Conservation (phyloP, 2,329 filamentous ascomycete species). For the Sporothrix luriei region DNA sequence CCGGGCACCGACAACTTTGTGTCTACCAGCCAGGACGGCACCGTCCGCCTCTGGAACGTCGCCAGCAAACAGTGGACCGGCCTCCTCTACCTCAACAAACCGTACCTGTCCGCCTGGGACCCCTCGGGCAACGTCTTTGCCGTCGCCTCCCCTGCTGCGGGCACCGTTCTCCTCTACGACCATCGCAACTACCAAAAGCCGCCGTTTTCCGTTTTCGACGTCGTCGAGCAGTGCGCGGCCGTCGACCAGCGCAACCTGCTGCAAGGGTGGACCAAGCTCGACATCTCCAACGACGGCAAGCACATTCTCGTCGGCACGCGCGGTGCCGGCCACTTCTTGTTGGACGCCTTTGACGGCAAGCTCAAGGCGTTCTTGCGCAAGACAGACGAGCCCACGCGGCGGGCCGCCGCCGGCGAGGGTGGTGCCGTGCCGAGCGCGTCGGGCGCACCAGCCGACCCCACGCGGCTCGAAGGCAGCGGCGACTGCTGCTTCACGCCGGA, state of each 20-base stretch:
- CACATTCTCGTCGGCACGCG: constrained; percentile 81
- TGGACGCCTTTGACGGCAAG: constrained; percentile 88
- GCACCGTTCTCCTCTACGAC: constrained; percentile 85
- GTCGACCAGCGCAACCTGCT: constrained; percentile 60
- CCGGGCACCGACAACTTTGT: constrained; percentile 89
- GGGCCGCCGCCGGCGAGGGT: constrained; percentile 58
- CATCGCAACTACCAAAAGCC: constrained; percentile 90
- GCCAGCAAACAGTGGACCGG: constrained; percentile 78
- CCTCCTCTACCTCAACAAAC: constrained; percentile 75
- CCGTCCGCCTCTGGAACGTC: constrained; percentile 87
- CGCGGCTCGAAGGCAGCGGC: constrained; percentile 61
- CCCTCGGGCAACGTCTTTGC: constrained; percentile 91
- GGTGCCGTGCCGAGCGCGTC: constrained; percentile 35
- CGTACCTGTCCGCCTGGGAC: constrained; percentile 85
- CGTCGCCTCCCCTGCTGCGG: constrained; percentile 78
- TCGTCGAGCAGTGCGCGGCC: constrained; percentile 59
- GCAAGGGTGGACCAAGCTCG: constrained; percentile 83
- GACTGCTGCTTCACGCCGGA: constrained; percentile 91
- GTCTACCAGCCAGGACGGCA: constrained; percentile 87
- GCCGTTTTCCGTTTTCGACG: constrained; percentile 83
- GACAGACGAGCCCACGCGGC: constrained; percentile 56
- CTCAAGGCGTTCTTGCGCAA: constrained; percentile 73
- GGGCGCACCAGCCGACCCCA: constrained; percentile 41
- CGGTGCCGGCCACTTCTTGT: constrained; percentile 80
- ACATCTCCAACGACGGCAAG: constrained; percentile 96